Evolutionary conservation across 371 early-diverging fungal species (phyloP), one percentile per base, ranked within the genome.

Genomic region (Syncephalastrum racemosum): DNA sequence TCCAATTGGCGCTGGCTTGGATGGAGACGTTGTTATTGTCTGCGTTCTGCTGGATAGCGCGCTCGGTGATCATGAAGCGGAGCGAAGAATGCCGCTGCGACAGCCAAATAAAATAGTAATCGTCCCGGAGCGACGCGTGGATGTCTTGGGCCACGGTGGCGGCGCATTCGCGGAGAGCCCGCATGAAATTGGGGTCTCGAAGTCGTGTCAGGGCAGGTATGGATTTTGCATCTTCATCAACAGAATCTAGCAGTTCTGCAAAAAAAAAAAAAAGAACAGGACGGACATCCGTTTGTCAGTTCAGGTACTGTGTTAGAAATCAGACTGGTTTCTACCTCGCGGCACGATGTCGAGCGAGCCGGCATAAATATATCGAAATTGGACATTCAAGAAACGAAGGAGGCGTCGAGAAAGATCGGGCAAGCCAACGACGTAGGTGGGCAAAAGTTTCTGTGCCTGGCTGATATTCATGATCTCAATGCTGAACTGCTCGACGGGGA

Each of bases 311-410:
- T 20, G 14, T 16, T 31, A 22, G 7, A 42, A 23, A 13, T 3
- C 40, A 6, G 7, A 42, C 6, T 18, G 20, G 3, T 0, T 19
- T 1, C 25, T 57, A 57, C 62, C 62, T 54, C 36, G 41, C 19
- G 46, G 41, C 0, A 58, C 54, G 18, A 63, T 43, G 12, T 51
- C 47, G 3, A 77, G 48, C n/a, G 51, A 42, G 20, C 77, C 77
- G 10, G 77, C 73, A 62, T 64, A 77, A 18, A 63, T 71, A 46
- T 64, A 77, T 1, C 71, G 62, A 24, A 77, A 50, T 39, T 77
- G 77, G 0, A 58, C 53, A 47, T 77, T 64, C 46, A 77, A 67
- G 46, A 60, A 73, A 1, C 39, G n/a, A 6, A 77, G 46, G 14
- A 77, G 53, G n/a, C 58, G 51, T 0, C 50, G 59, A 43, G 68